These are phyloP conservation scores for Smittium mucronatum DNA, from an alignment of 371 early-diverging fungal genomes.

Conservation along the genomic window DNA sequence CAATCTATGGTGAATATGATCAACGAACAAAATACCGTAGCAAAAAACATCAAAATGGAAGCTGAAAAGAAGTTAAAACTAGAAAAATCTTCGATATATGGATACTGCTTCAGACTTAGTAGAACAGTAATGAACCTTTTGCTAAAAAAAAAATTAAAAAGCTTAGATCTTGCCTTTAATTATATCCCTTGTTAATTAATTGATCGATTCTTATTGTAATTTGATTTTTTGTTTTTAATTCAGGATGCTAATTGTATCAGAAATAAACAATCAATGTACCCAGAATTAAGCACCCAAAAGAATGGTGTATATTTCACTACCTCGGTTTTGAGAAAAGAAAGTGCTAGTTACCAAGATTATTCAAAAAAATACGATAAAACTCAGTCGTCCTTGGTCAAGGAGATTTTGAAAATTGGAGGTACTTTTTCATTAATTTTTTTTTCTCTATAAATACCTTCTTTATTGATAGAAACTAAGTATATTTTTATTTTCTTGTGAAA, in stretches of 20 bases:
- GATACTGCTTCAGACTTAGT: constrained; percentile 77
- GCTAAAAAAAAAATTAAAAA: neutral
- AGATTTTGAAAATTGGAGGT: constrained; percentile 63
- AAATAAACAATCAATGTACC: constrained; percentile 48
- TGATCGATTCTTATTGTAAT: no score
- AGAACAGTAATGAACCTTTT: constrained; percentile 30
- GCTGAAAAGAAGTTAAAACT: constrained; percentile 79
- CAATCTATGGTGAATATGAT: constrained; percentile 39
- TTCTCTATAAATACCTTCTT: neutral
- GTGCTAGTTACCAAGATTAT: constrained; percentile 37
- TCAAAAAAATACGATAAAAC: constrained; percentile 45
- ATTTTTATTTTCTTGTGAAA: neutral
- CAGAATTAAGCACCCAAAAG: constrained; percentile 82
- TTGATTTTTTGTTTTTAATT: constrained; percentile 18
- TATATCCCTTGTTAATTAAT: no score
- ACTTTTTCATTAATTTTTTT: neutral
- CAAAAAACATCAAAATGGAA: constrained; percentile 54
- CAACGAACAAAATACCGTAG: constrained; percentile 49
- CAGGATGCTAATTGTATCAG: constrained; percentile 46
- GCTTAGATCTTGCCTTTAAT: neutral
- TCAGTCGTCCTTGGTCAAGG: constrained; percentile 64
- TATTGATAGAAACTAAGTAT: no score
- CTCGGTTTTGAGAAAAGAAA: constrained; percentile 43
- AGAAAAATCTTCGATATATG: constrained; percentile 65
- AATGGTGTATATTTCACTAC: constrained; percentile 83